Percentiles rank a stretch among this genome's conserved stretches.
phyloP scores from a whole-genome alignment of 305 asterid species.

The Fraxinus xanthoxyloides region DNA sequence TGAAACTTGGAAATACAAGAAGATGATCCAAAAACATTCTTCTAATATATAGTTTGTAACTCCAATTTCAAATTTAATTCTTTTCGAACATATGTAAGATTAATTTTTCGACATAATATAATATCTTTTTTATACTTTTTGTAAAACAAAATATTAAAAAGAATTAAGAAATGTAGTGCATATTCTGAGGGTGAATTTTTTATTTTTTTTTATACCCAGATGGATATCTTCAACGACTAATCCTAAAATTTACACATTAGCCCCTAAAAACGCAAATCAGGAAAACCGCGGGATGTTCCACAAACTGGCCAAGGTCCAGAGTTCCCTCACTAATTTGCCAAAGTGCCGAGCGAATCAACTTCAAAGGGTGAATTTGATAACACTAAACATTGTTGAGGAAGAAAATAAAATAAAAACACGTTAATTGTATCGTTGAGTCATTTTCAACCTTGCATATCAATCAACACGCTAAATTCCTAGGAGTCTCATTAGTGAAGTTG shows the following conservation, averaged over 20 bases:
- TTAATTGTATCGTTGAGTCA: not conserved
- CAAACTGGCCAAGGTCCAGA: too few relatives aligned
- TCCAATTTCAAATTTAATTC: not conserved
- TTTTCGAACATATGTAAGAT: not conserved
- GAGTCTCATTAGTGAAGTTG: not conserved
- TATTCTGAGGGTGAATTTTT: not conserved
- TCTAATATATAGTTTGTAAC: not conserved
- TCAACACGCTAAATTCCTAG: not conserved
- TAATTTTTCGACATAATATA: not conserved
- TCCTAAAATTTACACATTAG: too few relatives aligned
- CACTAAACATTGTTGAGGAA: not conserved
- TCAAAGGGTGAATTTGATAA: too few relatives aligned
- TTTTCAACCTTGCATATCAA: not conserved
- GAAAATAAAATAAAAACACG: not conserved
- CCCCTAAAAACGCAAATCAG: too few relatives aligned
- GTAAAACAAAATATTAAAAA: not conserved
- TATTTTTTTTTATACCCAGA: too few relatives aligned
- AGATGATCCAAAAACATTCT: not conserved
- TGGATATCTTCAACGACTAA: too few relatives aligned
- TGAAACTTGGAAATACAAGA: not conserved
- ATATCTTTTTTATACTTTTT: not conserved
- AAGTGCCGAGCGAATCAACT: too few relatives aligned
- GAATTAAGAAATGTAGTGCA: not conserved
- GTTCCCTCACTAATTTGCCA: too few relatives aligned
- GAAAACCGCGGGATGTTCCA: too few relatives aligned